Conservation (phyloP, 768 basidiomycete species). For the Termitomyces sp. region DNA sequence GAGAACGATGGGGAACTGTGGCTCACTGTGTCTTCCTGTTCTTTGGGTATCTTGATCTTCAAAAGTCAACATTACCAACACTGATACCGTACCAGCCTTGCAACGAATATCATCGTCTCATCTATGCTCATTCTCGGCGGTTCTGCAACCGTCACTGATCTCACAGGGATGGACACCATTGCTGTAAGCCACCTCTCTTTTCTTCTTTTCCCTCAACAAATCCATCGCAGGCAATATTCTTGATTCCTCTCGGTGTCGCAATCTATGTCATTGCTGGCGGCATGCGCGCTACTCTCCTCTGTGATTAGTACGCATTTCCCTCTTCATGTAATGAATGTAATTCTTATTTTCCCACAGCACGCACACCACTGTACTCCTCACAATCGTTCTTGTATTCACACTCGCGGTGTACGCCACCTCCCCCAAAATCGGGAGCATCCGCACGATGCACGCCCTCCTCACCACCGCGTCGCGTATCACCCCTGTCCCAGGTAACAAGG, state of each 20-base stretch:
- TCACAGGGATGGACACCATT: slow-evolving; percentile 89
- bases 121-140: slow-evolving; percentile 79
- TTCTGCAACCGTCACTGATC: slow-evolving; percentile 79
- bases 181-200: slow-evolving; percentile 38
- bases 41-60: slow-evolving; percentile 57
- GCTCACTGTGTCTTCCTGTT: slow-evolving; percentile 87
- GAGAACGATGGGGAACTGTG: slow-evolving; percentile 68
- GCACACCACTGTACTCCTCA: slow-evolving; percentile 82
- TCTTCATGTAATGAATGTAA: background rate
- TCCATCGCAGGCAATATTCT: slow-evolving; percentile 65
- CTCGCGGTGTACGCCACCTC: slow-evolving; percentile 84
- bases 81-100: slow-evolving; percentile 38
- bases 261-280: slow-evolving; percentile 89
- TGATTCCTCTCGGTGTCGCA: slow-evolving; percentile 83
- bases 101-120: slow-evolving; percentile 88
- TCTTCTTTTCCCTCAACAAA: background rate
- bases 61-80: background rate
- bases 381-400: slow-evolving; percentile 70
- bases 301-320: slow-evolving; percentile 63
- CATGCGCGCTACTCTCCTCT: slow-evolving; percentile 81
- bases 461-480: slow-evolving; percentile 39
- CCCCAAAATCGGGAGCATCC: slow-evolving; percentile 72
- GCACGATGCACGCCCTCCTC: slow-evolving; percentile 77
- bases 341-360: slow-evolving; percentile 44
- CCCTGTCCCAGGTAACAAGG: slow-evolving; percentile 78